Base-by-base conservation (phyloP, 2,329 filamentous ascomycete species). In the Colletotrichum tropicale region DNA sequence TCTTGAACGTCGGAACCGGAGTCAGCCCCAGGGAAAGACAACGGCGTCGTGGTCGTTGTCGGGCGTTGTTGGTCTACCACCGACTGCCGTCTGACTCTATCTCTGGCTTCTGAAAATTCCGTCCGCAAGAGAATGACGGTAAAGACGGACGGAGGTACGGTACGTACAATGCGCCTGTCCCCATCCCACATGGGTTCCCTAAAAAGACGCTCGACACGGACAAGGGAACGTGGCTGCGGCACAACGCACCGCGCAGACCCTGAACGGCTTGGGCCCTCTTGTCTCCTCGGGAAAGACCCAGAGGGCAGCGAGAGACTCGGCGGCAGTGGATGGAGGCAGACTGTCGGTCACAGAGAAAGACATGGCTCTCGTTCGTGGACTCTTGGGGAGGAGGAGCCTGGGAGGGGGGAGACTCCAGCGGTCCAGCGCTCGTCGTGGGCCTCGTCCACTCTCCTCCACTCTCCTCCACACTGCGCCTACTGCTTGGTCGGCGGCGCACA, bases 361-460 rank as follows among this genome's bases (percentile, higher is more conserved):
- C 71, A 60, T 48, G 60, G 60, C 58, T 32, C 58, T 61, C 30
- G 10, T 32, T 61, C 58, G 58, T 61, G 58, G 58, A 30, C 30
- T n/a, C 28, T 18, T 28, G 55, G 24, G 52, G 24, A 3, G 2
- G 24, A 26, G 9, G 43, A 61, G 52, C 32, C 64, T 28, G 18
- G 43, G 28, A 36, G 36, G 43, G 43, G 18, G 43, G 1, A 43
- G 9, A 48, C 43, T 48, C 43, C 43, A 21, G 43, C 43, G 38
- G 38, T 43, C 38, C 38, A 43, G 38, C 38, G 38, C 38, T 43
- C 38, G 43, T 48, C 43, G 43, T 48, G 43, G 43, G 43, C n/a
- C 43, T 48, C 24, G 36, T 70, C 66, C 58, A 66, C 72, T 75
- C 30, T 48, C 24, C 52, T 70, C 66, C 58, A 66, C 72, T 75